Percentiles rank a stretch among this genome's conserved stretches.
Conservation (phyloP, 345 rosid genomes). For the Toxicodendron radicans region DNA sequence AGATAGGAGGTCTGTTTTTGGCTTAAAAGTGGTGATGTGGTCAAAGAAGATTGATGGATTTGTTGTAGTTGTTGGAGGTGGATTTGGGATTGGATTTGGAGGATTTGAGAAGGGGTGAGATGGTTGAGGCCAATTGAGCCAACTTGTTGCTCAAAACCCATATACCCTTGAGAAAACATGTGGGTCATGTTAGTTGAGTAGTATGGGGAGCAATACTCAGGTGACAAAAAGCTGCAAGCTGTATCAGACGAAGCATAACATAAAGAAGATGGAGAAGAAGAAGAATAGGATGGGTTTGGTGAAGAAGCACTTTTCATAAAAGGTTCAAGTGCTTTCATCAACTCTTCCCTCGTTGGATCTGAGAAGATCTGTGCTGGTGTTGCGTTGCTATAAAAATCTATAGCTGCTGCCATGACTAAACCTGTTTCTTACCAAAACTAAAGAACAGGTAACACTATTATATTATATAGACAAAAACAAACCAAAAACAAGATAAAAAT, state of each 20-base stretch:
- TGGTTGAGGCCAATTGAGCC: conserved; percentile 58
- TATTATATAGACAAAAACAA: neutral
- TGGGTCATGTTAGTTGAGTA: conserved; percentile 10
- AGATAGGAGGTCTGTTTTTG: conserved; percentile 28
- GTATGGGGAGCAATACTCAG: conserved; percentile 30
- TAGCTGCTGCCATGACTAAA: conserved; percentile 50
- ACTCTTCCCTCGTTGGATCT: conserved; percentile 57
- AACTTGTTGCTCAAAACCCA: conserved; percentile 42
- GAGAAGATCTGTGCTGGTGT: conserved; percentile 30
- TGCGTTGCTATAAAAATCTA: conserved; percentile 44
- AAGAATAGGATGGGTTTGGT: conserved; percentile 19
- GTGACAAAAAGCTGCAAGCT: conserved; percentile 14
- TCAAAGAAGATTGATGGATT: conserved; percentile 16
- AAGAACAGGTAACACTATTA: conserved; percentile 25
- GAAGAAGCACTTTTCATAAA: conserved; percentile 51
- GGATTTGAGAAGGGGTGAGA: conserved; percentile 66
- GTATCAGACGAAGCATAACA: conserved; percentile 15
- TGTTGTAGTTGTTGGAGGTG: conserved; percentile 39
- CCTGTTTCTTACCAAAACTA: conserved; percentile 26
- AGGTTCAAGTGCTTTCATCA: conserved; percentile 65
- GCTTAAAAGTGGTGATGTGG: conserved; percentile 23
- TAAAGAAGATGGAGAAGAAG: conserved; percentile 11
- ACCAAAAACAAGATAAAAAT: neutral
- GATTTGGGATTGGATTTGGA: conserved; percentile 65
- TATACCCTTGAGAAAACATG: conserved; percentile 27